Conservation (phyloP, 768 basidiomycete species). For the Agaricus sinodeliciosus region DNA sequence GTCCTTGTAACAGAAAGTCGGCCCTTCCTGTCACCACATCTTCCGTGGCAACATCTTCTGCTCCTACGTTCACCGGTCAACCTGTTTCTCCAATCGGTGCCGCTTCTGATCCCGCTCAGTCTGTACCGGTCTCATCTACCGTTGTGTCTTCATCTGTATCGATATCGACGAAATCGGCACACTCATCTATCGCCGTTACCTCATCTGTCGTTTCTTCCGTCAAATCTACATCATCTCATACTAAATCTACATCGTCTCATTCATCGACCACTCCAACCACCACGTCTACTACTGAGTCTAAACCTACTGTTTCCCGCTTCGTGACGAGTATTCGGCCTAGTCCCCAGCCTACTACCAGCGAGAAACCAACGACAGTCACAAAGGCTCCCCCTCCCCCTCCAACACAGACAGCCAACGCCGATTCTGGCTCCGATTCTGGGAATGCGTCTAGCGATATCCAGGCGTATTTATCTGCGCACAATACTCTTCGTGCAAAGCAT, state of each 20-base stretch:
- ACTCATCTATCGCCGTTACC: constrained; percentile 12
- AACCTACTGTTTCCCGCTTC: constrained; percentile 2
- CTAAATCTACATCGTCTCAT: constrained; percentile 1
- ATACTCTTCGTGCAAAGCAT: constrained; percentile 53
- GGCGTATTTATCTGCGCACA: constrained; percentile 55
- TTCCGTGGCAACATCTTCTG: neutral
- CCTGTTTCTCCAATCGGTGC: neutral
- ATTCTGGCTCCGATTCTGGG: constrained; percentile 10
- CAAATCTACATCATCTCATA: constrained; percentile 15
- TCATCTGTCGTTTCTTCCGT: constrained; percentile 14
- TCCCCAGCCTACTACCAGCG: constrained; percentile 8
- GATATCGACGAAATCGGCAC: constrained; percentile 1
- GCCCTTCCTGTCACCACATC: neutral
- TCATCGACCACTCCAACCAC: constrained; percentile 9
- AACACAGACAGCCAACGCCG: constrained; percentile 11
- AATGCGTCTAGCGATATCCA: constrained; percentile 39
- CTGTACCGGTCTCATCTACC: constrained; percentile 7
- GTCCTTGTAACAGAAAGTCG: neutral
- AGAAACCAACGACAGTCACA: neutral
- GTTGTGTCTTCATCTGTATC: neutral
- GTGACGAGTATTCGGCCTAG: constrained; percentile 9
- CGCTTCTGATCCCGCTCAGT: constrained; percentile 6
- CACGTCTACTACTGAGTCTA: neutral
- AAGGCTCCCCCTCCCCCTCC: constrained; percentile 11
- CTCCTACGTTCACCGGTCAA: neutral